Evolutionary conservation across 768 basidiomycete species (phyloP).

Genomic region (Tulasnella sp.): DNA sequence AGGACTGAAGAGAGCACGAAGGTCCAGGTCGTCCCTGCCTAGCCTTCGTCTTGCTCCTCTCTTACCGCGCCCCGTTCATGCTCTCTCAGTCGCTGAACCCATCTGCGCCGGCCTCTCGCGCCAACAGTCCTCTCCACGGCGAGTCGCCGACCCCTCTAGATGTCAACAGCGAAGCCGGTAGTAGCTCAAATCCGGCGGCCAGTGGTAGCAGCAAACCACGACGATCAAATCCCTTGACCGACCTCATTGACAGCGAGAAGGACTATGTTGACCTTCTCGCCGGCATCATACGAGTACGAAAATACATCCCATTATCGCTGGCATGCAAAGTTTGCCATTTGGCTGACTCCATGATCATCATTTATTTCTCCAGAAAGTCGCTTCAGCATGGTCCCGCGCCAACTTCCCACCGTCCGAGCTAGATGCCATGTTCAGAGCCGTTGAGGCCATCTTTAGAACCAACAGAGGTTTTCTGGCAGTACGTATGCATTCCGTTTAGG

Average conservation of each 20-base stretch:
- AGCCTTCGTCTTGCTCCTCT: too few species aligned
- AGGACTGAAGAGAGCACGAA: too few species aligned
- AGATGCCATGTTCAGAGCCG: slow-evolving; percentile 87
- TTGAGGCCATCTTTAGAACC: slow-evolving; percentile 87
- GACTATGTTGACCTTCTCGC: slow-evolving; percentile 82
- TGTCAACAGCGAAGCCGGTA: not conserved
- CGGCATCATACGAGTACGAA: slow-evolving; percentile 75
- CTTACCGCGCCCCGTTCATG: too few species aligned
- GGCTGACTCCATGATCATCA: not conserved
- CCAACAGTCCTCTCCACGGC: not conserved
- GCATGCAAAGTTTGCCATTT: not conserved
- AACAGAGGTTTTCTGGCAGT: slow-evolving; percentile 74
- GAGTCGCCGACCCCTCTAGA: not conserved
- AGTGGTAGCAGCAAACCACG: not conserved
- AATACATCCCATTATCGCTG: not conserved
- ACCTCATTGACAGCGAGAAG: slow-evolving; percentile 92
- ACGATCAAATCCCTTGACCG: slow-evolving; percentile 65
- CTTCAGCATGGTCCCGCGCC: slow-evolving; percentile 91
- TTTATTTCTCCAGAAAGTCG: slow-evolving; percentile 64
- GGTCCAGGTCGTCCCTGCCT: too few species aligned
- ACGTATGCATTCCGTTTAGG: too few species aligned
- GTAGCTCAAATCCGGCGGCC: not conserved
- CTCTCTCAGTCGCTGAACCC: not conserved
- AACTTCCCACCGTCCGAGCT: slow-evolving; percentile 89
- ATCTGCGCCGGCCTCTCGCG: not conserved